Evolutionary conservation across 768 basidiomycete genomes (phyloP), one percentile per base, ranked within the genome.

Genomic region (Sporobolomyces phaffii): DNA sequence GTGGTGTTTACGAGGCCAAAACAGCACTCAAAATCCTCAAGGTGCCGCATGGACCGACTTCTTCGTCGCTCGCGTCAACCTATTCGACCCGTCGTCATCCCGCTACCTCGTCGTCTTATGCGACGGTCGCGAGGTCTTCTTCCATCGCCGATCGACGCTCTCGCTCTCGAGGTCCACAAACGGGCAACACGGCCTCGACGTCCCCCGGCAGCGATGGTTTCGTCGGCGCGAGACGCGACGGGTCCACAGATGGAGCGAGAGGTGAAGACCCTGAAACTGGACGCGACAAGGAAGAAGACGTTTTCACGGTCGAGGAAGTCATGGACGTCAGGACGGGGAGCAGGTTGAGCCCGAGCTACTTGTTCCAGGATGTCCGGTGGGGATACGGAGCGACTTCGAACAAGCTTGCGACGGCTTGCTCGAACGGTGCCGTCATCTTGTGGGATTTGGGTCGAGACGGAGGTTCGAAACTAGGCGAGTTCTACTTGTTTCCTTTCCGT

Each of bases 351-450:
- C 61, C 71, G 7, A 48, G 58, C 6, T 65, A 51, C 47, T 34
- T 72, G 10, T 72, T 72, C 43, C 56, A 26, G 22, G 67, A 72
- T 7, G 64, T 72, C 17, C 38, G 59, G 14, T 72, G 71, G 71
- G 71, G 71, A 0, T 72, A 65, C n/a, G 70, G 59, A 8, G 70
- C 41, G 0, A 72, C 66, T 17, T 31, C 64, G n/a, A 65, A 56
- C 64, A 72, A 72, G 60, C 38, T 72, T 28, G 71, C 67, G 17
- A 64, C 71, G 15, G 53, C 67, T 1, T 69, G 64, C 47, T 53
- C 64, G 47, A 72, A 72, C 43, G 71, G 71, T 20, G 66, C 67
- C 1, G 67, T 72, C 24, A 67, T 61, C 5, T 43, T 72, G 10
- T 72, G 71, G 67, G 67, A 72, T 26, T 29, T 69, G n/a, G 61